Percentiles rank a stretch among this genome's conserved stretches.
Evolutionary conservation across 2,329 filamentous ascomycete genomes (phyloP).

Genomic region (Diaporthe destruens): DNA sequence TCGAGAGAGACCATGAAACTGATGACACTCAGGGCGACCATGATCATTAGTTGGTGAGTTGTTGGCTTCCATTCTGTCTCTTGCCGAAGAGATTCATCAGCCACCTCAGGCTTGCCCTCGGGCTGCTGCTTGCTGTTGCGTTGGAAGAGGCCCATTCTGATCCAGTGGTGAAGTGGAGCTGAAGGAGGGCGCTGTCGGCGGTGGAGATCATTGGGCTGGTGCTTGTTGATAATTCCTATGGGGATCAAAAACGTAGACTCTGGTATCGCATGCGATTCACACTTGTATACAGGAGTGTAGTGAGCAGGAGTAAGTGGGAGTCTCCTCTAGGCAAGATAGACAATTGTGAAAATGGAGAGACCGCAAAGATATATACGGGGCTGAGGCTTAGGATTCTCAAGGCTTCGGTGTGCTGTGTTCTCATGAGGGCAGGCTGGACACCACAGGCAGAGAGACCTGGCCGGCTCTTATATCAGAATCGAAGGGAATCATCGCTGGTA

Average conservation of each 20-base stretch:
- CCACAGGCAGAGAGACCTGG: neutral
- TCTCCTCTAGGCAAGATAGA: neutral
- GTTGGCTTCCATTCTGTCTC: constrained; percentile 42
- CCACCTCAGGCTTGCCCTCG: constrained; percentile 33
- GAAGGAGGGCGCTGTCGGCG: constrained; percentile 37
- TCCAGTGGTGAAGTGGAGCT: constrained; percentile 39
- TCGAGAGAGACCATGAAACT: constrained; percentile 45
- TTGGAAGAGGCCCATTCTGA: constrained; percentile 41
- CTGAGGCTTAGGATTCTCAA: neutral
- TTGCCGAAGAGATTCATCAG: constrained; percentile 42
- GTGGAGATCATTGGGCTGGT: constrained; percentile 39
- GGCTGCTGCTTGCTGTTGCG: constrained; percentile 31
- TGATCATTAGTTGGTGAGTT: constrained; percentile 44
- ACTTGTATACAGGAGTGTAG: neutral
- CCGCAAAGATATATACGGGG: neutral
- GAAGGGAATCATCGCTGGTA: constrained; percentile 3
- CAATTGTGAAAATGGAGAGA: neutral
- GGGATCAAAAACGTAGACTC: neutral
- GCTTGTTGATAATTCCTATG: no score
- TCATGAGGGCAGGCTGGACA: neutral
- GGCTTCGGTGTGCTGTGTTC: neutral
- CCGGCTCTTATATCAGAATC: constrained; percentile 29
- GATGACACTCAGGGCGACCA: constrained; percentile 43
- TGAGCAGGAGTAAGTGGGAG: neutral
- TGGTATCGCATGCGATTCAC: neutral